Evolutionary conservation across 768 basidiomycete genomes (phyloP), one percentile per base, ranked within the genome.

Genomic region (Leccinellum albellum): DNA sequence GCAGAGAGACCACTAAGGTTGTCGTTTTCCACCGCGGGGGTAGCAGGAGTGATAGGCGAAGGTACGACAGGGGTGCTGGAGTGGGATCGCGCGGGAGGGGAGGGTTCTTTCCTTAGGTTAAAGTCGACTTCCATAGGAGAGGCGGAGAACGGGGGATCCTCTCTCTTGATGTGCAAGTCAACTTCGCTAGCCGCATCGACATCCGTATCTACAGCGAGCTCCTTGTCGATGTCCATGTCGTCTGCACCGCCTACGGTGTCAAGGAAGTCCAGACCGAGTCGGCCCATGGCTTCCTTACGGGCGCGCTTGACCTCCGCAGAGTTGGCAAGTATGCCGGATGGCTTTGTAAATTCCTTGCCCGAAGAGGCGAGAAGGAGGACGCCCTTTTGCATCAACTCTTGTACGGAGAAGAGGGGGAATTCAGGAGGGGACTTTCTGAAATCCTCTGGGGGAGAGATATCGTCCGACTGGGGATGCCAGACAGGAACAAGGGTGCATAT

Each of bases 321-420:
- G 54, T 82, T 89, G 6, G 87, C 80, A 32, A 89, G 78, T 50
- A 91, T 88, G 13, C 85, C 86, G 4, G 83, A 70, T 2, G 88
- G 88, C 64, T 86, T 91, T 21, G 75, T 69, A 60, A 94, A 98
- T 72, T 99, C 96, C 65, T 93, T 94, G 6, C 96, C 96, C 0
- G 95, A 94, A 3, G 93, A 96, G 1, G 92, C 90, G 2, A 99
- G 80, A 4, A 99, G 81, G 3, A 92, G 81, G 24, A 82, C 84
- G 6, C 87, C 86, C 56, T 86, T 86, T n/a, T 83, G 72, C 60
- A 97, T 81, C 21, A 94, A 77, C 49, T 89, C 85, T 58, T 80
- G 77, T 17, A 96, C 84, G 17, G 89, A 89, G 67, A 95, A 90
- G 10, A 79, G 78, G 10, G 87, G 85, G 56, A 87, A 95, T 3